Base-by-base conservation (phyloP, 192 early-diverging fungal species). In the Umbelopsis sp. region DNA sequence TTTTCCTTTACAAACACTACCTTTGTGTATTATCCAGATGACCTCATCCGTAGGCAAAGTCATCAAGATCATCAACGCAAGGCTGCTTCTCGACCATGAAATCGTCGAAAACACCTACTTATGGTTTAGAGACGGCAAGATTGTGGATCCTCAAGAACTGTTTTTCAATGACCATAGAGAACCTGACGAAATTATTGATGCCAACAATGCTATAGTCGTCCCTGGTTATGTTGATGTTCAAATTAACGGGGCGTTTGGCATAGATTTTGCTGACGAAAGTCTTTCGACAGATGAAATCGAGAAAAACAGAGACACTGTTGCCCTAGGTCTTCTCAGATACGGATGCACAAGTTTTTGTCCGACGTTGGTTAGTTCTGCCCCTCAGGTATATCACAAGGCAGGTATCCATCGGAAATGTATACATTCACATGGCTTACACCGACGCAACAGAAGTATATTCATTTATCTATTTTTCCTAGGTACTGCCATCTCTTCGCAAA, bases 171-270 rank as follows among this genome's bases (percentile, higher is more conserved):
- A 82, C 38, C 80, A 83, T 68, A 81, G 85, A 49, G 80, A 76
- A 38, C 88, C 92, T 14, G 89, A 89, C 71, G 66, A 76, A 29
- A 79, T 86, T 26, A 84, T 93, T 59, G 89, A 93, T 83, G 88
- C 89, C 59, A 70, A 83, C 22, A 88, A 90, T 66, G 68, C 85
- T 45, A 83, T 93, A 17, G 82, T 93, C 44, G 85, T 84, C 8
- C 89, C 92, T 11, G 92, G 92, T 2, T 93, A 85, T 51, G 87
- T 93, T 22, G 92, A 93, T 67, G 72, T 91, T 16, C 92, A 93
- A 75, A 86, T 93, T 69, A 93, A 93, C 68, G 92, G 92, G 53
- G 90, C 87, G 0, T 93, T 91, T 73, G 91, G 92, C 3, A 84
- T 89, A 50, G 92, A 93, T 76, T 93, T 93, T 81, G 80, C 87